A percentile compares a stretch with the other conserved stretches of the same genome.
Conservation (phyloP, 2,329 filamentous ascomycete genomes). For the Arthroderma sp. region DNA sequence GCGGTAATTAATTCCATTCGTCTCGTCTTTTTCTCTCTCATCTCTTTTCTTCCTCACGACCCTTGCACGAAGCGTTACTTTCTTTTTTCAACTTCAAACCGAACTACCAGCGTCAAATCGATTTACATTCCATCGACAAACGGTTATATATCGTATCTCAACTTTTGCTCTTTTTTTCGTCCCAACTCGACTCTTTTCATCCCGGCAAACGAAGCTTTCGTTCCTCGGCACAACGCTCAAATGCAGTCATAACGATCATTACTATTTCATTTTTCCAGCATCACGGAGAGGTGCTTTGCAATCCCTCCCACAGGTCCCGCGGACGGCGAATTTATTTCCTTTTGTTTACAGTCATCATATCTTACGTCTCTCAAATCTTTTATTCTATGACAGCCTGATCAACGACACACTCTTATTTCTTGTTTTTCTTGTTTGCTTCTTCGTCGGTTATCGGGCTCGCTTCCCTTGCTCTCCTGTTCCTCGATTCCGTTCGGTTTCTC, state of each 20-base stretch:
- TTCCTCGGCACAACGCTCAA: conserved; percentile 9
- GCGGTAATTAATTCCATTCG: not conserved
- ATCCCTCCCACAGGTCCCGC: conserved; percentile 17
- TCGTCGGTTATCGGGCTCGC: conserved; percentile 12
- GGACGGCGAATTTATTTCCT: conserved; percentile 16
- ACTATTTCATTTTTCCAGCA: conserved; percentile 8
- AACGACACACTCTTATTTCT: conserved; percentile 27
- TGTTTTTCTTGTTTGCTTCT: conserved; percentile 20
- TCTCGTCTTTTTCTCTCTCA: conserved; percentile 2
- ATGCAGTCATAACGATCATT: conserved; percentile 18
- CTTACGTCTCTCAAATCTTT: conserved; percentile 6
- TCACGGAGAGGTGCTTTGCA: conserved; percentile 4
- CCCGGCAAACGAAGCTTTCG: conserved; percentile 9
- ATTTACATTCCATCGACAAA: conserved; percentile 4
- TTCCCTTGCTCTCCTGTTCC: not conserved
- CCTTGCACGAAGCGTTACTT: conserved; percentile 15
- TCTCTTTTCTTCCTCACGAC: conserved; percentile 15
- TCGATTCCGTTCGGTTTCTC: not conserved
- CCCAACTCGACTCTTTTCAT: conserved; percentile 1
- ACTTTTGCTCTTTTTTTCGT: conserved; percentile 10
- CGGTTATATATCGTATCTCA: too few species aligned
- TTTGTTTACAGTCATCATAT: conserved; percentile 11
- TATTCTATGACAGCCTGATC: conserved; percentile 32
- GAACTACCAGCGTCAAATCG: not conserved
- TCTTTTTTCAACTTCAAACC: conserved; percentile 6